These are phyloP conservation scores for Plectosphaerella sp. DNA, from an alignment of 2,329 filamentous ascomycete genomes.

Conservation along the genomic window DNA sequence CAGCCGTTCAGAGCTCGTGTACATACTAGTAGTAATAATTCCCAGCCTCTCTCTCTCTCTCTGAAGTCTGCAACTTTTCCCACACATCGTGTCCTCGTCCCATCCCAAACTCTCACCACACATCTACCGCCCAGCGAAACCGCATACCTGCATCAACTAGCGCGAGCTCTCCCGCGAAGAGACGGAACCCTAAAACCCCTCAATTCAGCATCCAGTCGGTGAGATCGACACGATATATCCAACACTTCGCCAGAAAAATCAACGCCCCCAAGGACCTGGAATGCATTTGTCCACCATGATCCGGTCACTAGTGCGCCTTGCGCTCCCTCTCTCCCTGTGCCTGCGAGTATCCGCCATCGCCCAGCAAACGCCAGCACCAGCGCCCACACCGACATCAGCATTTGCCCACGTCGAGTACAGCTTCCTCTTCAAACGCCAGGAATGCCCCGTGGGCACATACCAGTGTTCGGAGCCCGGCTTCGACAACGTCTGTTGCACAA, in stretches of 20 bases:
- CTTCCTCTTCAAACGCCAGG: conserved; percentile 14
- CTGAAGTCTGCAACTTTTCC: too few species aligned
- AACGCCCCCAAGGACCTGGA: not conserved
- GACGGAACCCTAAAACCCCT: not conserved
- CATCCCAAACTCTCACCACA: not conserved
- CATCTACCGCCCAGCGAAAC: not conserved
- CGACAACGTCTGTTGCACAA: conserved; percentile 44
- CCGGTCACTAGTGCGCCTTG: not conserved
- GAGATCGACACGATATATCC: not conserved
- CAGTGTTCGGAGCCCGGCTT: conserved; percentile 45
- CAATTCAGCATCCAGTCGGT: not conserved
- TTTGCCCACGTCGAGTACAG: not conserved
- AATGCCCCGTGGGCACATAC: conserved; percentile 45
- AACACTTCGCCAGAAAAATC: not conserved
- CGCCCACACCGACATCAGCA: not conserved
- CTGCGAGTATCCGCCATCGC: not conserved
- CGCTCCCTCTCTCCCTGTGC: not conserved
- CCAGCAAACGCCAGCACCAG: not conserved
- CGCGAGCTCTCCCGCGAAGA: not conserved
- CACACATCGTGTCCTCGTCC: too few species aligned
- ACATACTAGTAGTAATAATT: too few species aligned
- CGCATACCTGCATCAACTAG: not conserved
- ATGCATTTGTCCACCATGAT: not conserved
- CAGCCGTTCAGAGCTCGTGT: not conserved
- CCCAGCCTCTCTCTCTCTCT: too few species aligned